These are phyloP conservation scores for Rhamnella rubrinervis DNA, from an alignment of 331 rosid genomes.

Conservation along the genomic window DNA sequence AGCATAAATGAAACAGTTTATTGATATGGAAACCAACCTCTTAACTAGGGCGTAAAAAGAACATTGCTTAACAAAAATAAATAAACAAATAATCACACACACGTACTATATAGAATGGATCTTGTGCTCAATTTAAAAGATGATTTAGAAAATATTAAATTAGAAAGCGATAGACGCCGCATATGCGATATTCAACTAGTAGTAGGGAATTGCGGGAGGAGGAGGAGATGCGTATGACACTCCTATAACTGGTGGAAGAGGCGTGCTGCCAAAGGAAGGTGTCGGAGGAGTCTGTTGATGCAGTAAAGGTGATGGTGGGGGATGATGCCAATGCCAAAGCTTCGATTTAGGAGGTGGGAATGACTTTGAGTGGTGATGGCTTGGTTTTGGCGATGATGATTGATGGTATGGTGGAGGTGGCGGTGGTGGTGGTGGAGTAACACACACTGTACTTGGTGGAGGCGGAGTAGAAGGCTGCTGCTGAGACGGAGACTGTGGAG, in stretches of 20 bases:
- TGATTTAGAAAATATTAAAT: too few relatives aligned
- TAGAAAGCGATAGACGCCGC: too few relatives aligned
- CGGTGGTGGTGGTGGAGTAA: background rate
- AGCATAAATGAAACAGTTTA: too few relatives aligned
- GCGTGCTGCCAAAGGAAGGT: constrained; percentile 18
- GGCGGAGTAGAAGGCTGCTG: constrained; percentile 1
- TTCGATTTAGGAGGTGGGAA: constrained; percentile 18
- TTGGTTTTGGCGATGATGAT: constrained; percentile 23
- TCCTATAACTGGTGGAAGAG: constrained; percentile 28
- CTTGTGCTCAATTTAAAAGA: too few relatives aligned
- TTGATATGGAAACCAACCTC: too few relatives aligned
- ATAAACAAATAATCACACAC: too few relatives aligned
- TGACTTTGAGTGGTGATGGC: background rate
- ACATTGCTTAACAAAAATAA: too few relatives aligned
- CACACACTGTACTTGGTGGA: background rate
- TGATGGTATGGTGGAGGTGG: constrained; percentile 22
- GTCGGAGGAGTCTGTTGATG: constrained; percentile 27
- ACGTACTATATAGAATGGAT: too few relatives aligned
- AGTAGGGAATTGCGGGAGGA: constrained; percentile 28
- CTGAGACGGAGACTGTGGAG: background rate
- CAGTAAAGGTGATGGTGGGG: constrained; percentile 1
- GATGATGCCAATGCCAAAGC: constrained; percentile 19
- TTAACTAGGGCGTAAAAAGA: too few relatives aligned
- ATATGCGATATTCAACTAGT: background rate
- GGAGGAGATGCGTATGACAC: constrained; percentile 28